Conservation (phyloP, 768 basidiomycete species). For the Pulveroboletus sp. region DNA sequence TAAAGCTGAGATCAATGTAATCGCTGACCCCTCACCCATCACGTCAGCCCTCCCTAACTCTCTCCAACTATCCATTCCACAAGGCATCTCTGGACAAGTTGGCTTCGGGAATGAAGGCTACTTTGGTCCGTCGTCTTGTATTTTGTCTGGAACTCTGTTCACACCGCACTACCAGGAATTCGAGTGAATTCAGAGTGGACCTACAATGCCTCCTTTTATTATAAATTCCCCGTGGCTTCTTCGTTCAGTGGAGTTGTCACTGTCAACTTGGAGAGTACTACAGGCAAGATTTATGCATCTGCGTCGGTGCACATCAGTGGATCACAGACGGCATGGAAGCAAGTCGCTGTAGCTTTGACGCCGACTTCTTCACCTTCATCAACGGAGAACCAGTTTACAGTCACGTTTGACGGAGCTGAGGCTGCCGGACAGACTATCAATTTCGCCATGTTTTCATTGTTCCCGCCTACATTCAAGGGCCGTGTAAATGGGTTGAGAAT, state of each 20-base stretch:
- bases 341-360: slow-evolving; percentile 40
- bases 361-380: slow-evolving; percentile 40
- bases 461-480: slow-evolving; percentile 64
- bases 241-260: slow-evolving; percentile 39
- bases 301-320: slow-evolving; percentile 36
- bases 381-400: slow-evolving; percentile 47
- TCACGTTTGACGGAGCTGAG: slow-evolving; percentile 45
- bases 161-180: slow-evolving; percentile 39
- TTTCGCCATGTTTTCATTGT: slow-evolving; percentile 59
- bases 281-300: slow-evolving; percentile 42
- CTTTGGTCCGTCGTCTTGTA: slow-evolving; percentile 38
- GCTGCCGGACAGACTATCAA: slow-evolving; percentile 43
- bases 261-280: slow-evolving; percentile 42
- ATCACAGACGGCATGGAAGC: slow-evolving; percentile 46
- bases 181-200: slow-evolving; percentile 47
- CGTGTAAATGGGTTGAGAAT: slow-evolving; percentile 59
- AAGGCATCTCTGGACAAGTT: slow-evolving; percentile 35
- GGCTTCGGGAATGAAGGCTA: slow-evolving; percentile 59
- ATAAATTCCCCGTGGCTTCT: slow-evolving; percentile 46
- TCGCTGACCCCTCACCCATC: slow-evolving; percentile 48
- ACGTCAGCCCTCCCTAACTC: slow-evolving; percentile 60
- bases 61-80: slow-evolving; percentile 46
- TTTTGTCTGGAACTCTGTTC: no score
- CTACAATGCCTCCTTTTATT: slow-evolving; percentile 61
- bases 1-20: slow-evolving; percentile 41